These are phyloP conservation scores for Trametes elegans DNA, from an alignment of 768 basidiomycete species.

Conservation along the genomic window DNA sequence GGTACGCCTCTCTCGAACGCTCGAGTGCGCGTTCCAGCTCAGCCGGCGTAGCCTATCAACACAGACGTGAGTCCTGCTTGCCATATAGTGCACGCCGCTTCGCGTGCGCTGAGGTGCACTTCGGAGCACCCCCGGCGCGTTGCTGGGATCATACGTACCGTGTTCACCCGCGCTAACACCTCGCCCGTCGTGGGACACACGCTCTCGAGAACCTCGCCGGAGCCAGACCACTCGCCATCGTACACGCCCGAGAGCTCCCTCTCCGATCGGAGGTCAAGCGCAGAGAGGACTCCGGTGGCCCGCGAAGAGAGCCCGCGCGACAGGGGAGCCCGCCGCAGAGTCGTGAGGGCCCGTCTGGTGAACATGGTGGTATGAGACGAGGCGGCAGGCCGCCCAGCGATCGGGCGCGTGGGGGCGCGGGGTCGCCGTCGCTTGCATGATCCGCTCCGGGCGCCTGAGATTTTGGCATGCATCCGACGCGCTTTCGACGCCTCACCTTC, in stretches of 20 bases:
- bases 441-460: conserved; percentile 16
- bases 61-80: neutral
- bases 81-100: neutral
- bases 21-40: conserved; percentile 72
- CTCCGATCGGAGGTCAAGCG: conserved; percentile 57
- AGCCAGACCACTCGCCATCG: conserved; percentile 79
- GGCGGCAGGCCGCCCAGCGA: neutral
- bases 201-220: conserved; percentile 67
- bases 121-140: neutral
- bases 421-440: conserved; percentile 12
- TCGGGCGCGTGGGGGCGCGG: neutral
- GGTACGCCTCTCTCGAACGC: conserved; percentile 72
- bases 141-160: conserved; percentile 43
- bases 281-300: conserved; percentile 64
- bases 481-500: too few species aligned
- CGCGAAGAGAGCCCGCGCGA: conserved; percentile 61
- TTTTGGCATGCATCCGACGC: too few species aligned
- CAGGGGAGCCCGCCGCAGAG: conserved; percentile 14
- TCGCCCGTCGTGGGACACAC: conserved; percentile 89
- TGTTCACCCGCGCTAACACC: conserved; percentile 68
- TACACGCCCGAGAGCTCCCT: conserved; percentile 72
- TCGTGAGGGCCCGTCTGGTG: conserved; percentile 6
- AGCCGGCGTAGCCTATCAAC: conserved; percentile 55
- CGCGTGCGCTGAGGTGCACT: neutral
- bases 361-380: conserved; percentile 15